Evolutionary conservation across 768 basidiomycete genomes (phyloP).

Genomic region (Panus rudis): DNA sequence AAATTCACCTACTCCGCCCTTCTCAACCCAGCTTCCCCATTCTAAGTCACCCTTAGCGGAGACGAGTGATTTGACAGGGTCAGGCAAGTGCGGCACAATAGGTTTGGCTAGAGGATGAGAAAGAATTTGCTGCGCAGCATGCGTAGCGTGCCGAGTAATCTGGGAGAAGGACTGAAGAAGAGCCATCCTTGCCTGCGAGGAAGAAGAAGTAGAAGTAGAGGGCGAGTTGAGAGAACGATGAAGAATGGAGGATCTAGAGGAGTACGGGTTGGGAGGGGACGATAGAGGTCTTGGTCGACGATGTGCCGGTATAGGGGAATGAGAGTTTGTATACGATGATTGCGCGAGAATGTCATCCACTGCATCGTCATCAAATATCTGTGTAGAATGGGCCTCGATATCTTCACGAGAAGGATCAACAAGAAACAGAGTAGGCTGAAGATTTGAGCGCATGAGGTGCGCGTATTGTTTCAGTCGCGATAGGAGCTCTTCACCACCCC

Average conservation of each 20-base stretch:
- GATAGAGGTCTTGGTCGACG: slow-evolving; percentile 66
- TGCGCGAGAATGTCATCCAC: slow-evolving; percentile 82
- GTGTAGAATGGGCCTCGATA: slow-evolving; percentile 83
- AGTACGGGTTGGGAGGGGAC: slow-evolving; percentile 39
- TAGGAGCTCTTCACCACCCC: slow-evolving; percentile 87
- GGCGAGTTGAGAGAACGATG: slow-evolving; percentile 65
- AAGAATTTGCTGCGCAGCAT: slow-evolving; percentile 90
- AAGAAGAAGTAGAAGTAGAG: slow-evolving; percentile 41
- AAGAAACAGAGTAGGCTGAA: slow-evolving; percentile 83
- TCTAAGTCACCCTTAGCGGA: slow-evolving; percentile 87
- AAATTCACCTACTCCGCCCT: slow-evolving; percentile 90
- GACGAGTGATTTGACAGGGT: slow-evolving; percentile 86
- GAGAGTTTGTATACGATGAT: slow-evolving; percentile 67
- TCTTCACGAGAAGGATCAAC: slow-evolving; percentile 92
- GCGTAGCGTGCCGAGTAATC: slow-evolving; percentile 86
- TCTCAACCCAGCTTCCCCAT: slow-evolving; percentile 92
- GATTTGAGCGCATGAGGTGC: slow-evolving; percentile 75
- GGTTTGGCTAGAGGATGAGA: slow-evolving; percentile 95
- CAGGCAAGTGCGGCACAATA: slow-evolving; percentile 91
- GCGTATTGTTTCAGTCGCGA: slow-evolving; percentile 69
- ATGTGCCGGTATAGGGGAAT: slow-evolving; percentile 81
- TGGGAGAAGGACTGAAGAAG: slow-evolving; percentile 93
- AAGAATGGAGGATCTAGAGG: slow-evolving; percentile 65
- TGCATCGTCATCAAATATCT: slow-evolving; percentile 78
- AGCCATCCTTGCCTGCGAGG: slow-evolving; percentile 70